A percentile compares a stretch with the other conserved stretches of the same genome.
phyloP scores from a whole-genome alignment of 108 stramenopile genomes.

The Cyclostephanos invisitatus region DNA sequence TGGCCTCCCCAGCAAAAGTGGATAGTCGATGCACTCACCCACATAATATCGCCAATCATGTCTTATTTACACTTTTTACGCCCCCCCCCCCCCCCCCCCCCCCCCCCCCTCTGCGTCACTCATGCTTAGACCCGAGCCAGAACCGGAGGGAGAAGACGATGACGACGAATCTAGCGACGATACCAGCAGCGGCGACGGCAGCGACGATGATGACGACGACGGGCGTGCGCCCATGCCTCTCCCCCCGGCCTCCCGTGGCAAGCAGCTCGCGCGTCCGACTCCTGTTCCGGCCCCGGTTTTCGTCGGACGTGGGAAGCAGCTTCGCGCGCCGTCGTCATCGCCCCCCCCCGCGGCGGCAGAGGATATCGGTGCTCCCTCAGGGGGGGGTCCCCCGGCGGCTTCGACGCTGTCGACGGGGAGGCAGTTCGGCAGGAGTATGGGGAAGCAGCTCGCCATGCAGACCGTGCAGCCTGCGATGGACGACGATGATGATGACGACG shows the following conservation, averaged over 20 bases:
- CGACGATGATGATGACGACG: slow-evolving; percentile 55
- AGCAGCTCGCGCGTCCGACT: slow-evolving; percentile 56
- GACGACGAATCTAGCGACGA: slow-evolving; percentile 47
- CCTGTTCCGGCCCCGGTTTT: background rate
- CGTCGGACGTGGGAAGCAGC: slow-evolving; percentile 68
- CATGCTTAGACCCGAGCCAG: slow-evolving; percentile 10
- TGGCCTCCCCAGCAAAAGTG: too few species aligned
- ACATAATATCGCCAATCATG: slow-evolving; percentile 6
- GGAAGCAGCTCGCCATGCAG: slow-evolving; percentile 37
- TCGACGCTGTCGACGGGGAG: slow-evolving; percentile 40
- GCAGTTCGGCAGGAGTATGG: slow-evolving; percentile 45
- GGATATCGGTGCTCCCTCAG: too few species aligned
- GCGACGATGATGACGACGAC: slow-evolving; percentile 44
- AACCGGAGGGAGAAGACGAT: slow-evolving; percentile 58
- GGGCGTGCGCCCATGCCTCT: slow-evolving; percentile 22
- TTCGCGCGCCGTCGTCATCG: slow-evolving; percentile 50
- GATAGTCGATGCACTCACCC: too few species aligned
- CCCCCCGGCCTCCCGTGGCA: slow-evolving; percentile 53
- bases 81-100: background rate
- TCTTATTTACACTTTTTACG: background rate
- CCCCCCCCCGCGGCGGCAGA: background rate
- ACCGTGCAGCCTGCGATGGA: slow-evolving; percentile 10
- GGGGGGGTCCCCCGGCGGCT: too few species aligned
- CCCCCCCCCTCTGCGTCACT: background rate
- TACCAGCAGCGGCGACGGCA: slow-evolving; percentile 29